phyloP scores from a whole-genome alignment of 75 land plant genomes.

The Cupressus sempervirens region DNA sequence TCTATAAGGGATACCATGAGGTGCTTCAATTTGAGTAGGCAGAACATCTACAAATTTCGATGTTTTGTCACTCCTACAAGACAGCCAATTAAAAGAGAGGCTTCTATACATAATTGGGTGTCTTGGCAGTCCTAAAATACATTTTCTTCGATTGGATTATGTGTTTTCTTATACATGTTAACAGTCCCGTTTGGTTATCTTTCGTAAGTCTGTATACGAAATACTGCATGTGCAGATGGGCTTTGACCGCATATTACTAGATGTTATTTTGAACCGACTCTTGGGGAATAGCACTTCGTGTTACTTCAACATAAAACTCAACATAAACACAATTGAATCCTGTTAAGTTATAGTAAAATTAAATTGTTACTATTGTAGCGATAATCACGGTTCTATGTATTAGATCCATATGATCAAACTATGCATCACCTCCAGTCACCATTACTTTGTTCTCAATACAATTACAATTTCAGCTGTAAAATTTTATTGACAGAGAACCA shows the following conservation, averaged over 20 bases:
- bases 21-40: background rate
- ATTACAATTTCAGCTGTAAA: background rate
- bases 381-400: background rate
- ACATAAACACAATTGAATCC: background rate
- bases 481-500: background rate
- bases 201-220: background rate
- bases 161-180: background rate
- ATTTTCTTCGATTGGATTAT: background rate
- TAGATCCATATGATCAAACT: constrained; percentile 3
- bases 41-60: background rate
- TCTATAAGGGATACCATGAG: background rate
- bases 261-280: background rate
- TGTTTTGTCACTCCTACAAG: background rate
- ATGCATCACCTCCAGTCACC: background rate
- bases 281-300: background rate
- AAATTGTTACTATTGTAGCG: background rate
- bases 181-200: background rate
- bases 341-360: background rate
- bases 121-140: background rate
- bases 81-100: background rate
- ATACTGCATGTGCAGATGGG: background rate
- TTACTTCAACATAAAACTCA: background rate
- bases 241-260: background rate
- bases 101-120: background rate
- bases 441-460: background rate